These are phyloP conservation scores for Stachybotrys chartarum DNA, from an alignment of 2,329 filamentous ascomycete genomes.

Conservation along the genomic window DNA sequence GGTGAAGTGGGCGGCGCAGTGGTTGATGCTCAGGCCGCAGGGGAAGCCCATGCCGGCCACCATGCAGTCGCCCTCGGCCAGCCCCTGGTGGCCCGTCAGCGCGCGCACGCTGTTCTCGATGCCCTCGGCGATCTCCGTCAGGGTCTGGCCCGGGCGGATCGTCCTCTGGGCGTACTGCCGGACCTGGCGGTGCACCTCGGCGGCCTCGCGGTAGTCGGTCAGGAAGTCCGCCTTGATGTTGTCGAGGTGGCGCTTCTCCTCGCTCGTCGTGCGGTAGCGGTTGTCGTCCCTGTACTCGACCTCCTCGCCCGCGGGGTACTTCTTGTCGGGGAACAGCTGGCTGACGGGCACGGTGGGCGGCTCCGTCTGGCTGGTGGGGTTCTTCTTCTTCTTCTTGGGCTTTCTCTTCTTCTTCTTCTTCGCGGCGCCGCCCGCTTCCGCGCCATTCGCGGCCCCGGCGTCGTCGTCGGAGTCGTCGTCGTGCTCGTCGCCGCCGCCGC, in stretches of 20 bases:
- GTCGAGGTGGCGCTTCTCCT: slow-evolving; percentile 78
- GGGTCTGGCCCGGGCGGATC: slow-evolving; percentile 72
- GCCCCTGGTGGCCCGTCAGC: slow-evolving; percentile 67
- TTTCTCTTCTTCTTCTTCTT: slow-evolving; percentile 64
- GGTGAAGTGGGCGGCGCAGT: slow-evolving; percentile 80
- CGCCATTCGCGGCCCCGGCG: slow-evolving; percentile 21
- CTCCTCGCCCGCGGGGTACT: slow-evolving; percentile 71
- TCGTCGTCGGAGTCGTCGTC: slow-evolving; percentile 46
- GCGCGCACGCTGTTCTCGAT: slow-evolving; percentile 78
- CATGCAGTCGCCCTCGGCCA: slow-evolving; percentile 71
- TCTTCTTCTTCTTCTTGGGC: slow-evolving; percentile 79
- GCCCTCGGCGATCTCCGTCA: slow-evolving; percentile 79
- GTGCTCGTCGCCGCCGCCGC: slow-evolving; percentile 37
- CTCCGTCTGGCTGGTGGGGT: slow-evolving; percentile 62
- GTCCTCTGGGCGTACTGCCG: slow-evolving; percentile 74
- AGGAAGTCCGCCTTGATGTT: slow-evolving; percentile 77
- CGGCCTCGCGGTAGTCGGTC: slow-evolving; percentile 72
- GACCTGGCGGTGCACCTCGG: slow-evolving; percentile 86
- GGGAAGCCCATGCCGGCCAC: slow-evolving; percentile 82
- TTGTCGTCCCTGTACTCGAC: slow-evolving; percentile 74
- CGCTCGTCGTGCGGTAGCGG: slow-evolving; percentile 67
- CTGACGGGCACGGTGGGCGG: slow-evolving; percentile 67
- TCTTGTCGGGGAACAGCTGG: slow-evolving; percentile 64
- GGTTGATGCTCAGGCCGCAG: slow-evolving; percentile 74
- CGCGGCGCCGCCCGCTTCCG: slow-evolving; percentile 27